These are phyloP conservation scores for Xenosphaeropsis pyriputrescens DNA, from an alignment of 2,329 filamentous ascomycete species.

Conservation along the genomic window DNA sequence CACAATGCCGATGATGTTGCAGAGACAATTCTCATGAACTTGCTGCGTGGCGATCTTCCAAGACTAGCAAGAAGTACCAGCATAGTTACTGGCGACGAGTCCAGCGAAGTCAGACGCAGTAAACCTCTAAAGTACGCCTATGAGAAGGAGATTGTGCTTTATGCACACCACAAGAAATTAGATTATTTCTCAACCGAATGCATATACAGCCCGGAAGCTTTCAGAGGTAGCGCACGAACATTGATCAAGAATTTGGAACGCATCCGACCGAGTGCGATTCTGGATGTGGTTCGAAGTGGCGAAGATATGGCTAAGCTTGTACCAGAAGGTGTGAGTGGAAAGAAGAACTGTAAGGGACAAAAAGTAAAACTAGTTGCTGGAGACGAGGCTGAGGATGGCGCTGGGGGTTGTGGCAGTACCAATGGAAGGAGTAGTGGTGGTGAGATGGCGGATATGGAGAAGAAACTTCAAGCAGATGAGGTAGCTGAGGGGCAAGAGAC, in stretches of 20 bases:
- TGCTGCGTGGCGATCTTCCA: slow-evolving; percentile 79
- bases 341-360: slow-evolving; percentile 29
- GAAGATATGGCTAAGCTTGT: slow-evolving; percentile 93
- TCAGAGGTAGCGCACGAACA: slow-evolving; percentile 78
- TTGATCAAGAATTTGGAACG: slow-evolving; percentile 93
- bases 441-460: slow-evolving; percentile 76
- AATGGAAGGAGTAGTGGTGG: slow-evolving; percentile 53
- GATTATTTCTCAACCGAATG: slow-evolving; percentile 99
- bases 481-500: slow-evolving; percentile 44
- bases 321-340: slow-evolving; percentile 36
- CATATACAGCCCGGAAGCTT: slow-evolving; percentile 95
- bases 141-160: slow-evolving; percentile 97
- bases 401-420: slow-evolving; percentile 61
- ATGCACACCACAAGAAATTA: slow-evolving; percentile 90
- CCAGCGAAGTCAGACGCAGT: slow-evolving; percentile 84
- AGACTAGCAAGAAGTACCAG: slow-evolving; percentile 77
- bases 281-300: slow-evolving; percentile 88
- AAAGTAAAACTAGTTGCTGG: slow-evolving; percentile 18
- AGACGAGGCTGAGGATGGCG: slow-evolving; percentile 33
- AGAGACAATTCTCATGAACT: slow-evolving; percentile 95
- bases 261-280: slow-evolving; percentile 81
- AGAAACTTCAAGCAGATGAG: slow-evolving; percentile 51
- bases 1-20: slow-evolving; percentile 97
- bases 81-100: slow-evolving; percentile 66
- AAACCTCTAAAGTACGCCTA: slow-evolving; percentile 98